phyloP scores from a whole-genome alignment of 805 yeast species.

The Metschnikowia reukaufii region DNA sequence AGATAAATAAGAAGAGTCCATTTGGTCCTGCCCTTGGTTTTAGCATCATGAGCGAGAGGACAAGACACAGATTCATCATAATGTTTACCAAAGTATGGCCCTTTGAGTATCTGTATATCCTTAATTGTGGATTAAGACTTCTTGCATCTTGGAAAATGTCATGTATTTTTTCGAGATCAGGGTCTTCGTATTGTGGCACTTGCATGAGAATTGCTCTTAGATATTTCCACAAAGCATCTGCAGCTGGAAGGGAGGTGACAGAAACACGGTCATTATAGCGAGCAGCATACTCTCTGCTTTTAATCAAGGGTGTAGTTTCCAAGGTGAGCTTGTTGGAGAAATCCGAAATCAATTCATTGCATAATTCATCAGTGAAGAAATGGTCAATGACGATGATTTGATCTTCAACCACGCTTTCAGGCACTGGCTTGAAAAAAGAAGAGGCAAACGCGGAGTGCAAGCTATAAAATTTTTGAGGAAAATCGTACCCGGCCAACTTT shows the following conservation, averaged over 20 bases:
- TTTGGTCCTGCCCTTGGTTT: constrained; percentile 41
- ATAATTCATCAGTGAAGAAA: constrained; percentile 37
- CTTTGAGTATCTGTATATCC: constrained; percentile 53
- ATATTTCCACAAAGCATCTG: constrained; percentile 44
- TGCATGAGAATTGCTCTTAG: constrained; percentile 32
- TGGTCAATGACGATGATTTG: constrained; percentile 44
- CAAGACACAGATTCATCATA: constrained; percentile 56
- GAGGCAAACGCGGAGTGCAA: constrained; percentile 12
- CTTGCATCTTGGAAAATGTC: constrained; percentile 37
- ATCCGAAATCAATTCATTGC: constrained; percentile 40
- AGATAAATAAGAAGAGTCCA: constrained; percentile 63
- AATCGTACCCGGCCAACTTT: constrained; percentile 13
- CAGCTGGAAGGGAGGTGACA: constrained; percentile 39
- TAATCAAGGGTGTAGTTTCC: constrained; percentile 50
- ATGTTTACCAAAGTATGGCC: constrained; percentile 62
- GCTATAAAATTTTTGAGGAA: constrained; percentile 20
- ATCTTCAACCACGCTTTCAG: constrained; percentile 27
- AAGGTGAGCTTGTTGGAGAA: constrained; percentile 24
- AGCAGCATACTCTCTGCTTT: constrained; percentile 55
- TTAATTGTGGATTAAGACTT: constrained; percentile 55
- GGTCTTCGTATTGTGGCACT: constrained; percentile 30
- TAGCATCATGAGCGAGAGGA: constrained; percentile 25
- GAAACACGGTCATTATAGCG: constrained; percentile 54
- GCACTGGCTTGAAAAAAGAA: constrained; percentile 22
- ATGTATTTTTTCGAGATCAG: constrained; percentile 24